These are phyloP conservation scores for Primulina tabacum DNA, from an alignment of 257 asterid species.

Conservation along the genomic window DNA sequence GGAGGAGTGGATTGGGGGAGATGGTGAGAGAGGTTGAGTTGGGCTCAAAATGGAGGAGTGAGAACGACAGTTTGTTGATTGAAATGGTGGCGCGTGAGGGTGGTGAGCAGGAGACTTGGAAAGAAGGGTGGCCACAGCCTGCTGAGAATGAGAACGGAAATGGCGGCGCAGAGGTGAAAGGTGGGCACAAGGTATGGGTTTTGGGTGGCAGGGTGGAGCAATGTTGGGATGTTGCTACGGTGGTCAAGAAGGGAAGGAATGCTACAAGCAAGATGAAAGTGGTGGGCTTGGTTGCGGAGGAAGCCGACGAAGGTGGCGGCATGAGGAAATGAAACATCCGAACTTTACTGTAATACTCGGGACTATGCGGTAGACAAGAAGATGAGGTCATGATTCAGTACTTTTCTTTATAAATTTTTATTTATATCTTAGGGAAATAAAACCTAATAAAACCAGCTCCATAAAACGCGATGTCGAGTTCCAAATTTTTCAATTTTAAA, in stretches of 20 bases:
- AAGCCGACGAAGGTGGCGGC: constrained; percentile 25
- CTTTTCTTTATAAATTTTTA: no score
- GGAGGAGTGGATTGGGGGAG: constrained; percentile 36
- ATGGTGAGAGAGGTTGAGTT: constrained; percentile 58
- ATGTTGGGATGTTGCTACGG: constrained; percentile 25
- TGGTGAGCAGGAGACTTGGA: constrained; percentile 62
- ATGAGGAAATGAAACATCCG: neutral
- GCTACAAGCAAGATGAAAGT: constrained; percentile 20
- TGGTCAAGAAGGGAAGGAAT: constrained; percentile 22
- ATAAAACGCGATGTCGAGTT: no score
- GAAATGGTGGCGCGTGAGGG: constrained; percentile 52
- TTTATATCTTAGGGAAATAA: no score
- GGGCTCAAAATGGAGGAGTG: constrained; percentile 56
- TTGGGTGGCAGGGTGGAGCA: constrained; percentile 35
- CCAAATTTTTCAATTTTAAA: no score
- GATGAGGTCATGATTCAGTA: no score
- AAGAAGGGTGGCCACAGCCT: constrained; percentile 94
- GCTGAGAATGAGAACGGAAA: constrained; percentile 78
- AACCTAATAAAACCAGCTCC: no score
- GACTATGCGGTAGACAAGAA: no score
- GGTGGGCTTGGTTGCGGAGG: constrained; percentile 26
- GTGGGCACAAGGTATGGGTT: constrained; percentile 47
- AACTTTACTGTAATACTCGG: no score
- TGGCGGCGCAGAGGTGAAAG: constrained; percentile 59
- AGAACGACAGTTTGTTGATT: constrained; percentile 50